Evolutionary conservation across 2,329 filamentous ascomycete genomes (phyloP).

Genomic region (Magnaporthiopsis incrustans): DNA sequence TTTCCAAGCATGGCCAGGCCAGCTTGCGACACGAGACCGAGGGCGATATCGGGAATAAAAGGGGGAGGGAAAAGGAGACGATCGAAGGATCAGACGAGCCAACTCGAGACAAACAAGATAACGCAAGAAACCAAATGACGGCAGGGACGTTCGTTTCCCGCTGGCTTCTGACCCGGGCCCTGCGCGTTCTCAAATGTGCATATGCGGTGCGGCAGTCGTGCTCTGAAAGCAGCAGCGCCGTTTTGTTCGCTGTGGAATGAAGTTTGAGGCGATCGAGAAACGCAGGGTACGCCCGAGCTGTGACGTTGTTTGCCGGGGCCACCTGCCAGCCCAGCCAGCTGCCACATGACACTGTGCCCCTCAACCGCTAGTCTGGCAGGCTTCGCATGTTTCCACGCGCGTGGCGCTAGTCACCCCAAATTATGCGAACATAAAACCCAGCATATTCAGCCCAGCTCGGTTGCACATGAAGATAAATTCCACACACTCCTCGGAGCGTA

Average conservation of each 20-base stretch:
- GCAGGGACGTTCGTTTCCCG: background rate
- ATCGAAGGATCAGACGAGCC: too few relatives aligned
- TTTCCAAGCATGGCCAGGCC: background rate
- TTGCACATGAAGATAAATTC: background rate
- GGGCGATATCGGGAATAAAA: background rate
- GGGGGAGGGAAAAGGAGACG: background rate
- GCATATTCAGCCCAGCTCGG: background rate
- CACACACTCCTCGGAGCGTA: background rate
- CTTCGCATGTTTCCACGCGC: background rate
- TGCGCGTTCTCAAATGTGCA: background rate
- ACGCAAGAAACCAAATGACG: background rate
- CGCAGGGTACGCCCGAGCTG: background rate
- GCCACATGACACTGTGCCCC: background rate
- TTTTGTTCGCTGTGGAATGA: background rate
- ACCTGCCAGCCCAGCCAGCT: background rate
- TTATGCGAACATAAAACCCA: background rate
- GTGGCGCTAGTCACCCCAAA: background rate
- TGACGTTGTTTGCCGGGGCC: background rate
- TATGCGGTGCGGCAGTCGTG: background rate
- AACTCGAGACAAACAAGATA: background rate
- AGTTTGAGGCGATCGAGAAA: background rate
- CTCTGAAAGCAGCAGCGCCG: background rate
- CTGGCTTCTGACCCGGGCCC: background rate
- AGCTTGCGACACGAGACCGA: background rate
- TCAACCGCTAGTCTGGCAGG: background rate